Evolutionary conservation across 2,329 filamentous ascomycete genomes (phyloP).

Genomic region (Xylaria sp.): DNA sequence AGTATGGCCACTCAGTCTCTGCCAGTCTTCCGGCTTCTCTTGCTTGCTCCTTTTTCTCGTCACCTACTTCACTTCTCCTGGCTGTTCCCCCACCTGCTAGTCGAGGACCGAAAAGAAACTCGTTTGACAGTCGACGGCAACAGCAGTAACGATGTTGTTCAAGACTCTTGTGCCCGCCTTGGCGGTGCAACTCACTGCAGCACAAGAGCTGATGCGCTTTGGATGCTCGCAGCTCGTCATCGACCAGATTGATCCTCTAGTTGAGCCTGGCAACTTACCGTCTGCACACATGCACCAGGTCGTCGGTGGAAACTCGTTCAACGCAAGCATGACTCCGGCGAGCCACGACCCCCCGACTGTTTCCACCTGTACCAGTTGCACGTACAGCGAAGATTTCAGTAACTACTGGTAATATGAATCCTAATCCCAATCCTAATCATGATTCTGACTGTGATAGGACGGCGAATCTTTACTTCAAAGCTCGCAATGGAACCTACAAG

Average conservation of each 20-base stretch:
- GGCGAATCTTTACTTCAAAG: slow-evolving; percentile 48
- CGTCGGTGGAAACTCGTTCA: slow-evolving; percentile 49
- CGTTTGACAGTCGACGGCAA: slow-evolving; percentile 16
- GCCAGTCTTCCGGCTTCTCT: slow-evolving; percentile 6
- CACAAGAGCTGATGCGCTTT: slow-evolving; percentile 52
- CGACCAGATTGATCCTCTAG: slow-evolving; percentile 48
- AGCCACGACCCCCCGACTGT: slow-evolving; percentile 42
- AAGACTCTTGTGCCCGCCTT: slow-evolving; percentile 45
- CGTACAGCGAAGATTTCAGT: slow-evolving; percentile 49
- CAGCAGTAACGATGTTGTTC: slow-evolving; percentile 43
- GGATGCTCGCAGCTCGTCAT: slow-evolving; percentile 51
- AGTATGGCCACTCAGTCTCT: slow-evolving; percentile 30
- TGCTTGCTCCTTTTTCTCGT: slow-evolving; percentile 23
- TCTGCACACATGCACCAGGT: slow-evolving; percentile 49
- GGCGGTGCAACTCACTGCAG: slow-evolving; percentile 45
- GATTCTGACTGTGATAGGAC: slow-evolving; percentile 25
- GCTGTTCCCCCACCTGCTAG: slow-evolving; percentile 9
- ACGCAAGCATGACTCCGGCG: slow-evolving; percentile 45
- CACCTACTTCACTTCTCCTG: slow-evolving; percentile 21
- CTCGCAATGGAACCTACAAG: slow-evolving; percentile 48
- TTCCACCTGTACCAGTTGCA: slow-evolving; percentile 48
- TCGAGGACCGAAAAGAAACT: slow-evolving; percentile 5
- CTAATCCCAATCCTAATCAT: neutral
- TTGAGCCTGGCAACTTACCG: slow-evolving; percentile 46
- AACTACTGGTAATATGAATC: slow-evolving; percentile 44